Percentiles rank a stretch among this genome's conserved stretches.
Evolutionary conservation across 2,329 filamentous ascomycete species (phyloP).

Genomic region (Cladosporium halotolerans): DNA sequence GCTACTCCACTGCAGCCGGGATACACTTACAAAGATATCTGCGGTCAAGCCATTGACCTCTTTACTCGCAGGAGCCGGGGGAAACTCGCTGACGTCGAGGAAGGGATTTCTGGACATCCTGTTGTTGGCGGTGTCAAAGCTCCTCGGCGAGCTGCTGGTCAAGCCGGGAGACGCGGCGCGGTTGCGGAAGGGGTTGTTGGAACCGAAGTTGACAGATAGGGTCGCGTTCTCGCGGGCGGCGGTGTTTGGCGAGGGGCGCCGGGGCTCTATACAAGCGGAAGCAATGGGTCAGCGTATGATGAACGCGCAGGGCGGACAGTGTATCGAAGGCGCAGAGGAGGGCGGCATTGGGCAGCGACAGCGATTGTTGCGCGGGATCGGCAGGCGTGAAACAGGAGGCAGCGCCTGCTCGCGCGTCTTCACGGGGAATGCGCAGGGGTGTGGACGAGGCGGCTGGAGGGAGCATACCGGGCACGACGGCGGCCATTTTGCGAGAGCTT

Average conservation of each 20-base stretch:
- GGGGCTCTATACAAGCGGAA: slow-evolving; percentile 2
- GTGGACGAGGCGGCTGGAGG: background rate
- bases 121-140: slow-evolving; percentile 14
- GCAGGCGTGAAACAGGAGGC: slow-evolving; percentile 12
- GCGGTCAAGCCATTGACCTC: slow-evolving; percentile 49
- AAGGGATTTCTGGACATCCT: slow-evolving; percentile 69
- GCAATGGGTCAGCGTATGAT: slow-evolving; percentile 1
- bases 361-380: slow-evolving; percentile 3
- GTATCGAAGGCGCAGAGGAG: background rate
- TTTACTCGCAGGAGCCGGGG: slow-evolving; percentile 9
- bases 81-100: slow-evolving; percentile 42
- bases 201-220: slow-evolving; percentile 57
- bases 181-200: slow-evolving; percentile 77
- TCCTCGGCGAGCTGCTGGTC: slow-evolving; percentile 28
- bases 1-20: no score
- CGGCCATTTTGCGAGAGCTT: background rate
- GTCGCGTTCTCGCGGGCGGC: slow-evolving; percentile 44
- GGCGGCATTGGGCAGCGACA: background rate
- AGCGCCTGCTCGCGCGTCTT: slow-evolving; percentile 8
- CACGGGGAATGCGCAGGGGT: slow-evolving; percentile 10
- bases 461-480: slow-evolving; percentile 11
- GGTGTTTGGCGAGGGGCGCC: slow-evolving; percentile 30
- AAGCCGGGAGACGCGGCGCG: slow-evolving; percentile 55
- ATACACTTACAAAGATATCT: slow-evolving; percentile 69
- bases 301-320: background rate